Evolutionary conservation across 805 yeast species (phyloP), one percentile per base, ranked within the genome.

Genomic region (Candida hispaniensis): DNA sequence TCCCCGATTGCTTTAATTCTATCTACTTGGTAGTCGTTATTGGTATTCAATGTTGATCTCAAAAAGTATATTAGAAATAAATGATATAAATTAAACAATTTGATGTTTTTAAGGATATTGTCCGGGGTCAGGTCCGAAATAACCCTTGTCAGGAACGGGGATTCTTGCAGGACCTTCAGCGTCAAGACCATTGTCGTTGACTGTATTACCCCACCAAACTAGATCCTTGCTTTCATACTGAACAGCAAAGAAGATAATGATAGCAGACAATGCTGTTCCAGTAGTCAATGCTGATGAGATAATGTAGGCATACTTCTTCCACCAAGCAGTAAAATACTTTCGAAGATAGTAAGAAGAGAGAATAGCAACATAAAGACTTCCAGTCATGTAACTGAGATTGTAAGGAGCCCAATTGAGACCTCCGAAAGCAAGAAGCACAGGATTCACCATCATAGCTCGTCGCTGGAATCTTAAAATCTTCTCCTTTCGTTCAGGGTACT

Each of bases 121-220:
- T 12, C 43, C 41, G n/a, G 43, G 40, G 14, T 19, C 26, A 17
- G 44, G 44, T 3, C 48, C 48, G 21, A 43, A 44, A 28, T 26
- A 35, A 6, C 43, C 45, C 16, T 19, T 22, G 16, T 39, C 38
- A n/a, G 42, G 15, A 4, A 40, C 13, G 11, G 40, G 33, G 29
- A 22, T 28, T 4, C 24, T 33, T 14, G 47, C 9, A 12, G 38
- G 27, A 2, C 34, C 41, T n/a, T n/a, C 29, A 14, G 39, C 46
- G 17, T 47, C 51, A 22, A 30, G 15, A 14, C 51, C 51, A 4
- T 34, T 42, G 14, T 12, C 26, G 12, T 41, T 15, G 12, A 58
- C 64, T n/a, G 41, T 51, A 32, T 68, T 68, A 2, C 73, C 73
- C 73, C 73, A 68, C 71, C 73, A 67, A 14, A 55, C 40, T 2